A percentile compares a stretch with the other conserved stretches of the same genome.
Conservation (phyloP, 2,329 filamentous ascomycete genomes). For the Passalora sequoiae region DNA sequence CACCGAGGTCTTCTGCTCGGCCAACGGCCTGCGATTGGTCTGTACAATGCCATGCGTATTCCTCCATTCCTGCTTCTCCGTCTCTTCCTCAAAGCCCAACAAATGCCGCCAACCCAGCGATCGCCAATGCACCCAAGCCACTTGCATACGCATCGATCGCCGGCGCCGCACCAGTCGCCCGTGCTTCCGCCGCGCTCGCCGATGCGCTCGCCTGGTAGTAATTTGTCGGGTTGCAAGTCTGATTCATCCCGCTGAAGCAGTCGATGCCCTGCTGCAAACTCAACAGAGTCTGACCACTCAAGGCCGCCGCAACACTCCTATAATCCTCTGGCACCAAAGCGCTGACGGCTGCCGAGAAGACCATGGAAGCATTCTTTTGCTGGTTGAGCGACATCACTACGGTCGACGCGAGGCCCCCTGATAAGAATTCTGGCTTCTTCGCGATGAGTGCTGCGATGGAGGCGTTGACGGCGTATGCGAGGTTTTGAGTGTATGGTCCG, state of each 20-base stretch:
- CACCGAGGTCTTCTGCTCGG: no score
- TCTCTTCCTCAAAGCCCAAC: background rate
- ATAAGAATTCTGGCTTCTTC: conserved; percentile 5
- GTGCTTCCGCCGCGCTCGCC: background rate
- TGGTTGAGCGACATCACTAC: conserved; percentile 2
- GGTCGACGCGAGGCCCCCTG: background rate
- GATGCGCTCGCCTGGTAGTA: conserved; percentile 1
- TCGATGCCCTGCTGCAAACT: conserved; percentile 6
- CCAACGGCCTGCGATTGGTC: no score
- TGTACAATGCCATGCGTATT: no score
- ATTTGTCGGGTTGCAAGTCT: conserved; percentile 3
- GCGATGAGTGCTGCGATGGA: conserved; percentile 10
- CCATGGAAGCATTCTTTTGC: background rate
- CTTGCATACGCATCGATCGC: background rate
- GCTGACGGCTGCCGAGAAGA: background rate
- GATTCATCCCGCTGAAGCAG: conserved; percentile 9
- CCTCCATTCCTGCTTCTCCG: background rate
- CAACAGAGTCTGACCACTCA: background rate
- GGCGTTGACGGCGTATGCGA: conserved; percentile 9
- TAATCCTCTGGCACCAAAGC: background rate
- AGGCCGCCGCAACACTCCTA: background rate
- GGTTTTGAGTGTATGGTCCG: conserved; percentile 4
- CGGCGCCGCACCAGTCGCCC: background rate
- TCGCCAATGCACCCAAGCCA: background rate
- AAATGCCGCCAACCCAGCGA: conserved; percentile 1